Base-by-base conservation (phyloP, 768 basidiomycete genomes). In the Boletus vermiculosoides region DNA sequence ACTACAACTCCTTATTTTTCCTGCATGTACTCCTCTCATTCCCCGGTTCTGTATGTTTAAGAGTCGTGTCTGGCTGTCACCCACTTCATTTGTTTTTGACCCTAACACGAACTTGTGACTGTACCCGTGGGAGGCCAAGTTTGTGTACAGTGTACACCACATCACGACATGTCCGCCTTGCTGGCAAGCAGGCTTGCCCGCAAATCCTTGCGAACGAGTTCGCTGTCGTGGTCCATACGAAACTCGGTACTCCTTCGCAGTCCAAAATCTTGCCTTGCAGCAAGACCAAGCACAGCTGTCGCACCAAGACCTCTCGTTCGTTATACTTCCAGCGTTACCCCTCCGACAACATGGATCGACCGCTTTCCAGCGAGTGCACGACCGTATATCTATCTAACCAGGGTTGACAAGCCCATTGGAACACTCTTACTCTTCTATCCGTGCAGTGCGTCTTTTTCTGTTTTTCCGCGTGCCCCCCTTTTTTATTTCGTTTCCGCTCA, bases 331-430 rank as follows among this genome's bases (percentile, higher is more conserved):
- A 64, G 42, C 13, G 23, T 30, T n/a, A 55, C 57, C 20, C 63
- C 66, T 10, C 60, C 72, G 18, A 58, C 63, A 45, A 74, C 85
- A 73, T 93, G 89, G 89, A 78, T 89, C 25, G 87, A 88, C 63
- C 77, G 75, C 50, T 69, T 90, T 34, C 90, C 89, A 16, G 63
- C 71, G 6, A 77, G 74, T 71, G 60, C 82, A 33, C 81, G 76
- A 47, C 95, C 97, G 5, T 99, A 98, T 71, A 66, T 94, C 4
- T 86, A 89, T 66, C 78, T 99, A 25, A 90, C 88, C 45, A 83
- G 97, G 54, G 80, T 96, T 39, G 95, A 99, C 77, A 99, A 98
- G 69, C 96, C 97, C 18, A 98, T 97, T 57, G 97, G 97, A 33
- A 92, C 93, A 0, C 76, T 94, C 45, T 73, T 99, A 15, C 78